phyloP scores from a whole-genome alignment of 495 filamentous ascomycete genomes.

The Xylaria telfairii region DNA sequence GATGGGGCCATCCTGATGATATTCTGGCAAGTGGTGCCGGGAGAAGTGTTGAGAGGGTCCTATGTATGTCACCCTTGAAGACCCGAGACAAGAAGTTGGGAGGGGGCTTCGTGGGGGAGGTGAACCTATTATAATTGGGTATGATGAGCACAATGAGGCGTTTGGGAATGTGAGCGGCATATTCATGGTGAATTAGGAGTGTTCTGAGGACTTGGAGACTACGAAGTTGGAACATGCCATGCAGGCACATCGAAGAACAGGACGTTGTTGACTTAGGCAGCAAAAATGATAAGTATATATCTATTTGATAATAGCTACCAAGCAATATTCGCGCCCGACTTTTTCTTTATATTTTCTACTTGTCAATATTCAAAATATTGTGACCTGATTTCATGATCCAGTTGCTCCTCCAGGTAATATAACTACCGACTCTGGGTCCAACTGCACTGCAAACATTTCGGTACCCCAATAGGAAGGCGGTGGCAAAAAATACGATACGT shows the following conservation, averaged over 20 bases:
- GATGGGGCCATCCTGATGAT: neutral
- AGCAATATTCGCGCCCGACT: no score
- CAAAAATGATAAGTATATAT: neutral
- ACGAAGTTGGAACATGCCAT: neutral
- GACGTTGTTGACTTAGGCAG: neutral
- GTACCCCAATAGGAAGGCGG: neutral
- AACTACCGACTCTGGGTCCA: neutral
- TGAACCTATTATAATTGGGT: no score
- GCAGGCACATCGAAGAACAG: neutral
- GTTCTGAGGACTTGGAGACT: neutral
- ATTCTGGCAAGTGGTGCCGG: neutral
- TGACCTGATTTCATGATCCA: neutral
- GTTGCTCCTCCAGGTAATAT: neutral
- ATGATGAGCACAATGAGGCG: neutral
- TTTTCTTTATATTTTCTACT: neutral
- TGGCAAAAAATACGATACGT: neutral
- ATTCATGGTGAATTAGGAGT: neutral
- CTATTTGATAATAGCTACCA: neutral
- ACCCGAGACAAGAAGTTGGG: no score
- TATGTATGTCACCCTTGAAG: no score
- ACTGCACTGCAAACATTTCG: neutral
- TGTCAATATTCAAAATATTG: neutral
- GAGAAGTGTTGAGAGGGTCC: no score
- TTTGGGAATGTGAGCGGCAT: conserved; percentile 11
- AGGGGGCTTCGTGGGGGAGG: no score